Evolutionary conservation across 192 early-diverging fungal species (phyloP), one percentile per base, ranked within the genome.

Genomic region (Backusella liffmaniae): DNA sequence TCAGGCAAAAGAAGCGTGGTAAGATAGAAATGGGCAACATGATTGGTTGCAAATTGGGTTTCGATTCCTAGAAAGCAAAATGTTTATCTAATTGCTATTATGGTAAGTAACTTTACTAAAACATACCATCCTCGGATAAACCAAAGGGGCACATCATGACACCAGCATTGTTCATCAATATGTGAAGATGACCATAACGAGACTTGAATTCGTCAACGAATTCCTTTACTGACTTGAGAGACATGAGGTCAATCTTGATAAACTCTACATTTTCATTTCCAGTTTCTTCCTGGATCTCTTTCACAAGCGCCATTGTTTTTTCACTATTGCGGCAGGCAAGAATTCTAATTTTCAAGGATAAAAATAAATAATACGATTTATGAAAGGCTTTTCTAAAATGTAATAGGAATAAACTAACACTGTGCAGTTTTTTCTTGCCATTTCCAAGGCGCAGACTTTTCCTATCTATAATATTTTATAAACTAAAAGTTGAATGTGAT

Each of bases 81-180:
- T 5, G 15, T 35, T 32, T 32, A 32, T 32, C 3, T 32, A 3
- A 32, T 32, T 32, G 32, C 32, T 32, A 32, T 0, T 32, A 3
- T 32, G 32, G 3, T 29, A 26, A 62, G 8, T 26, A n/a, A 5
- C 46, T 32, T 32, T 32, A 49, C 18, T 5, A 49, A 4, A 15
- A 29, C 23, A 49, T 67, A 79, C 77, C 77, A 37, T 91, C 85
- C n/a, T 78, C 76, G 23, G 85, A 82, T 1, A 79, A 70, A 9
- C 21, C 56, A 49, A 78, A 77, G 5, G 87, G 87, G 29, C 74
- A 76, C 15, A 81, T 80, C 89, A 90, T 90, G 6, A 82, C 67
- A 36, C 87, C 91, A n/a, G 90, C 91, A 80, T 91, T 92, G 83
- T 88, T 87, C n/a, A 90, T 77, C 26, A 91, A 70, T 18, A 87